These are phyloP conservation scores for Pleurostoma richardsiae DNA, from an alignment of 2,329 filamentous ascomycete species.

Conservation along the genomic window DNA sequence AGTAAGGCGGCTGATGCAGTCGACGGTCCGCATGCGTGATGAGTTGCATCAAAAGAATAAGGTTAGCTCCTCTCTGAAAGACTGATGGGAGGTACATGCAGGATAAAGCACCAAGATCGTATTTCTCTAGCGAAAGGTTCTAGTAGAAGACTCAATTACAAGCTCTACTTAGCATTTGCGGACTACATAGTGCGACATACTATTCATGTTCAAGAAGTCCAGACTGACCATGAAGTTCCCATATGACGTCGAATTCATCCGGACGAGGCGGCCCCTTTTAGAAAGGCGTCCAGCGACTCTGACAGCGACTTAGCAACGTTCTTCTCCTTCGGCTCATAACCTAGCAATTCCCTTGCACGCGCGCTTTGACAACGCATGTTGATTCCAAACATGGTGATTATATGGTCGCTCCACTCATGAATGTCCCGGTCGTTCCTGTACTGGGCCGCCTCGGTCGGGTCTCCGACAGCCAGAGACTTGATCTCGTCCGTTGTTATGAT, in stretches of 20 bases:
- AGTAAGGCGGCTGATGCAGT: constrained; percentile 7
- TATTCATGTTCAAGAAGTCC: no score
- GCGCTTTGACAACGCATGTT: not conserved
- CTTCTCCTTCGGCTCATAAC: not conserved
- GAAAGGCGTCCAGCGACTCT: not conserved
- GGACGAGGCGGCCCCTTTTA: not conserved
- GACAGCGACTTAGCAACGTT: not conserved
- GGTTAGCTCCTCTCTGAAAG: no score
- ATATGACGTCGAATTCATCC: not conserved
- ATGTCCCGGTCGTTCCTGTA: constrained; percentile 2
- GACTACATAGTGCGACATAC: no score
- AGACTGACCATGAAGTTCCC: no score
- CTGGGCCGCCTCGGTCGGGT: constrained; percentile 8
- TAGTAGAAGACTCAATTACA: no score
- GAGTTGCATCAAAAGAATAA: no score
- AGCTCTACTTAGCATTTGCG: no score
- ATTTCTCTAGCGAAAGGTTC: no score
- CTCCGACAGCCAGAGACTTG: constrained; percentile 6
- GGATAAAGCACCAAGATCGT: no score
- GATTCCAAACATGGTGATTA: not conserved
- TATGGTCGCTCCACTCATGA: not conserved
- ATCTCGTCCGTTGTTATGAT: constrained; percentile 7
- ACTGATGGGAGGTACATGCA: no score
- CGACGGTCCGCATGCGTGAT: constrained; percentile 5
- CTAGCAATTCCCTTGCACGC: not conserved